These are phyloP conservation scores for Fusarium bulbicola DNA, from an alignment of 2,329 filamentous ascomycete species.

Conservation along the genomic window DNA sequence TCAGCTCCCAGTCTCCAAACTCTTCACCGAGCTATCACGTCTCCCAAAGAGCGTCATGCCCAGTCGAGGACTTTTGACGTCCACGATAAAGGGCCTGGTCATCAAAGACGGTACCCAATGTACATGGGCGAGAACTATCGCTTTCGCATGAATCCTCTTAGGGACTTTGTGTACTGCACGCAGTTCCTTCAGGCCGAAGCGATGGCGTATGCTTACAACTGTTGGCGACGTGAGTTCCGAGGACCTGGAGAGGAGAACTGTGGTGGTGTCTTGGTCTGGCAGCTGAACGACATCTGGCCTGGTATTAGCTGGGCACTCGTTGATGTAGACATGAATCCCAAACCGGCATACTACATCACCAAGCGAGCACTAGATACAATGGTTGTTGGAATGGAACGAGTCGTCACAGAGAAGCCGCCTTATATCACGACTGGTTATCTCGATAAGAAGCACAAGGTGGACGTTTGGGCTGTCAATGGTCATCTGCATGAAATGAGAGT, in stretches of 20 bases:
- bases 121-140: slow-evolving; percentile 14
- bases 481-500: background rate
- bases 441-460: background rate
- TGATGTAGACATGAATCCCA: background rate
- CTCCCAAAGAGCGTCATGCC: background rate
- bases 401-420: background rate
- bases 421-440: slow-evolving; percentile 11
- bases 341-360: background rate
- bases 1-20: background rate
- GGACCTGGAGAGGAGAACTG: background rate
- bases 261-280: slow-evolving; percentile 5
- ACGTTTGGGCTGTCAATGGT: background rate
- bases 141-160: background rate
- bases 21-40: background rate
- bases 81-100: slow-evolving; percentile 1
- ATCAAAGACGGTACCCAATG: slow-evolving; percentile 1
- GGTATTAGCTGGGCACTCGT: slow-evolving; percentile 1
- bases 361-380: background rate
- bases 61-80: background rate
- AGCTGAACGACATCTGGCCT: slow-evolving; percentile 13
- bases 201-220: slow-evolving; percentile 1
- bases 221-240: slow-evolving; percentile 7
- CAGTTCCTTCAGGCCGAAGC: slow-evolving; percentile 2
- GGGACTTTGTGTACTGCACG: background rate
- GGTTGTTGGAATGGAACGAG: background rate